Base-by-base conservation (phyloP, 352 stramenopile species). In the Phytophthora pluvialis region DNA sequence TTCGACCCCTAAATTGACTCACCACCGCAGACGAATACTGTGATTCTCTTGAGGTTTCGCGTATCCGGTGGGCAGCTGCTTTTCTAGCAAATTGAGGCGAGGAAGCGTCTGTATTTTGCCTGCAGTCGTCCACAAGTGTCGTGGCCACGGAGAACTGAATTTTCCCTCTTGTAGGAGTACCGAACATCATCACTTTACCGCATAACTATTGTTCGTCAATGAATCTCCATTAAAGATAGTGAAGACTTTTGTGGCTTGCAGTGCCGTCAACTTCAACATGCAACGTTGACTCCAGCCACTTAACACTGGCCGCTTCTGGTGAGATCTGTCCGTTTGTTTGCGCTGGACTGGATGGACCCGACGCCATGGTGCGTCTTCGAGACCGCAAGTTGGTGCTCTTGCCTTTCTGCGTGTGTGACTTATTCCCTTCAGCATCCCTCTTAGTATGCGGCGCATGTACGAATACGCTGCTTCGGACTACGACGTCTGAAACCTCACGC, bases 261-360 rank as follows among this genome's bases (percentile, higher is more conserved):
- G 57, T 52, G 6, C 11, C 15, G 10, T 1, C 2, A 59, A 58
- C 47, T 60, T 65, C 47, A 64, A 61, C 21, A 39, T 39, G 21
- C 3, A 31, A 25, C 26, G 6, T 2, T 18, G 16, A 58, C 32
- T 58, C 31, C 46, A 49, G 55, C 38, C 46, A 54, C 25, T 55
- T 42, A 28, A 55, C 35, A 31, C 58, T 29, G 38, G 21, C 39
- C 48, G 33, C 18, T 48, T 64, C 53, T 59, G 60, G 53, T 48
- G 47, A 58, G 60, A 49, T 64, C 44, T 15, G 61, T 59, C 15
- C 61, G 9, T 63, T 63, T 40, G 9, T 63, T 63, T 40, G 26
- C 9, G 32, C 58, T 69, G 52, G 38, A 64, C 52, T 43, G 45
- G 10, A 13, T 5, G 46, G 26, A 11, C 16, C 43, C 45, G 36